Conservation (phyloP, 805 yeast species). For the Ogataea wickerhamii region DNA sequence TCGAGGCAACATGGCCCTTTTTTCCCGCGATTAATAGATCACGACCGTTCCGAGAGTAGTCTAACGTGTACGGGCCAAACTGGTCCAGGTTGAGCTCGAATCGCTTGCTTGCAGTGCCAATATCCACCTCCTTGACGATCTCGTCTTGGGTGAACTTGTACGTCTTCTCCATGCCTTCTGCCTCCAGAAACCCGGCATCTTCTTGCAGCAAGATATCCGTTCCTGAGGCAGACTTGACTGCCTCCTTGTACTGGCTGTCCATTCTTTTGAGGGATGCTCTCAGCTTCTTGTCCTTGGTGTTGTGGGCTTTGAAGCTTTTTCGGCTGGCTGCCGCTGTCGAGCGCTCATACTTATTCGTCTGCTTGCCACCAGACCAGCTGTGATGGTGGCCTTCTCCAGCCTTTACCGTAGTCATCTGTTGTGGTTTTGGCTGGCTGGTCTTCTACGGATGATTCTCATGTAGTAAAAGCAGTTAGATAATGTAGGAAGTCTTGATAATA, state of each 20-base stretch:
- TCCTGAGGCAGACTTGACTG: constrained; percentile 77
- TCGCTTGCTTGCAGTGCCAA: constrained; percentile 67
- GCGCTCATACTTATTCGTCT: constrained; percentile 12
- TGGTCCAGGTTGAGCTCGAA: constrained; percentile 69
- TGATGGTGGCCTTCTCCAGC: no score
- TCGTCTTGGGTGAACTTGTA: constrained; percentile 81
- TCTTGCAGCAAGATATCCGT: constrained; percentile 85
- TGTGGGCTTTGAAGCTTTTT: constrained; percentile 24
- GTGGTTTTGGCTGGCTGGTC: no score
- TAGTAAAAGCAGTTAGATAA: no score
- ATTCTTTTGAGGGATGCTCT: constrained; percentile 62
- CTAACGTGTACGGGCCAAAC: constrained; percentile 81
- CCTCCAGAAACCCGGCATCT: constrained; percentile 81
- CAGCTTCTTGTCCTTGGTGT: constrained; percentile 56
- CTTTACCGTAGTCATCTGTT: no score
- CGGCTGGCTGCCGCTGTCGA: constrained; percentile 13
- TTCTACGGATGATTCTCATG: no score
- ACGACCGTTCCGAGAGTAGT: constrained; percentile 86
- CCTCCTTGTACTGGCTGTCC: constrained; percentile 71
- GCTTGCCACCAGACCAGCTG: no score
- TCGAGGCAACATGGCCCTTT: constrained; percentile 92
- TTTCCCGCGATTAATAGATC: constrained; percentile 79
- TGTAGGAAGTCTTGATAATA: no score
- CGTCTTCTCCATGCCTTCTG: constrained; percentile 94
- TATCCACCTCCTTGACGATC: constrained; percentile 71